phyloP scores from a whole-genome alignment of 805 yeast species.

The Maudiozyma bulderi region DNA sequence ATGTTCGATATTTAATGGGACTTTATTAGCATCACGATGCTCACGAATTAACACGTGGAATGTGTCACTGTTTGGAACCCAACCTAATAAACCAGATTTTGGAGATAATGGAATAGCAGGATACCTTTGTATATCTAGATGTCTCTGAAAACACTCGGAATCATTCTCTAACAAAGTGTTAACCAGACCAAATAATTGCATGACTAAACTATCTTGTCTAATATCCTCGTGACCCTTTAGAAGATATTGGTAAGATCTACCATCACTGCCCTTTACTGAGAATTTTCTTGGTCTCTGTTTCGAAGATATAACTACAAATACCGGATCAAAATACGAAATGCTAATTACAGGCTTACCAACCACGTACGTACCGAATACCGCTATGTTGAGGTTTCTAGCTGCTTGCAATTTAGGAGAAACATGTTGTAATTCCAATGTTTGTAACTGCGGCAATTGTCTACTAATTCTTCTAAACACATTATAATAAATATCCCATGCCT shows the following conservation, averaged over 20 bases:
- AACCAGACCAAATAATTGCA: conserved; percentile 93
- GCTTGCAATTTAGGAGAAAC: conserved; percentile 81
- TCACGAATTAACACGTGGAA: conserved; percentile 88
- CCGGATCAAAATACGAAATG: conserved; percentile 67
- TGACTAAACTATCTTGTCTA: conserved; percentile 89
- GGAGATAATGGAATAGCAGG: conserved; percentile 94
- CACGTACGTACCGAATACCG: conserved; percentile 83
- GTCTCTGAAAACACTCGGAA: conserved; percentile 92
- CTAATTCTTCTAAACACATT: conserved; percentile 83
- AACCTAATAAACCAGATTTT: conserved; percentile 87
- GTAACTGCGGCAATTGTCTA: conserved; percentile 76
- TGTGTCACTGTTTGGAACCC: conserved; percentile 96
- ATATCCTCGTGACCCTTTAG: conserved; percentile 95
- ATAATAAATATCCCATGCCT: conserved; percentile 95
- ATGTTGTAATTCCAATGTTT: conserved; percentile 75
- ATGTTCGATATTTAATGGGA: conserved; percentile 82
- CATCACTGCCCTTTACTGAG: conserved; percentile 74
- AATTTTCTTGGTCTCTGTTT: conserved; percentile 89
- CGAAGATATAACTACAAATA: conserved; percentile 74
- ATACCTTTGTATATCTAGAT: conserved; percentile 81
- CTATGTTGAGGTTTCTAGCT: conserved; percentile 68
- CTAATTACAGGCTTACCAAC: conserved; percentile 60
- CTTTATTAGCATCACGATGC: conserved; percentile 84
- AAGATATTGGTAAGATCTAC: conserved; percentile 67
- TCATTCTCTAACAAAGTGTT: conserved; percentile 81